Conservation (phyloP, 2,329 filamentous ascomycete species). For the Epichloe hybrida region DNA sequence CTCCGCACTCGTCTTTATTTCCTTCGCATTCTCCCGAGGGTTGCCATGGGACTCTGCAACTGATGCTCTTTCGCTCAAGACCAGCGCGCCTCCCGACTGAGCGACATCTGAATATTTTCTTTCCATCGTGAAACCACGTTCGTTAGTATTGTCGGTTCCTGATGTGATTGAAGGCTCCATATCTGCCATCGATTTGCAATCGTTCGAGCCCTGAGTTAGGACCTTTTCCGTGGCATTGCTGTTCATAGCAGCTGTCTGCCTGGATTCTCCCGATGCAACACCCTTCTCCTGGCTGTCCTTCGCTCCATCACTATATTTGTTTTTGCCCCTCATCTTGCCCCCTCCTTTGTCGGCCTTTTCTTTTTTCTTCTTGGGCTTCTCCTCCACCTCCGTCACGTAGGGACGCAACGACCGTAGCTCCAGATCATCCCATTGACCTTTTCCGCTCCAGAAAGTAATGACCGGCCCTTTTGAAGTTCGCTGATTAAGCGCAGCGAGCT, state of each 20-base stretch:
- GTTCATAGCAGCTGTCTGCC: constrained; percentile 9
- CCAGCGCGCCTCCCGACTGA: too few relatives aligned
- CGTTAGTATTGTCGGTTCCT: background rate
- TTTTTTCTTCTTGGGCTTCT: constrained; percentile 48
- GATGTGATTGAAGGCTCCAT: background rate
- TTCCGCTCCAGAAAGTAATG: constrained; percentile 87
- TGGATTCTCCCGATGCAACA: background rate
- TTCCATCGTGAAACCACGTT: background rate
- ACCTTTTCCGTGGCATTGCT: background rate
- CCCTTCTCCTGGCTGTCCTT: background rate
- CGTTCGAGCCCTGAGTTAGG: background rate
- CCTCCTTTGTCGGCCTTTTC: constrained; percentile 22
- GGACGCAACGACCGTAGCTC: constrained; percentile 60
- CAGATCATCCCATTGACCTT: constrained; percentile 66
- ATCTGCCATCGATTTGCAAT: background rate
- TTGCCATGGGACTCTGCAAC: background rate
- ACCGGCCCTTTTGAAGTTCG: constrained; percentile 79
- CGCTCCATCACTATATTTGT: constrained; percentile 13
- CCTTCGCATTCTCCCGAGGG: background rate
- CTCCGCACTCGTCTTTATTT: background rate
- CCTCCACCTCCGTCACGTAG: constrained; percentile 47
- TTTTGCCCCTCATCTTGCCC: constrained; percentile 16
- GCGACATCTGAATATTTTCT: background rate
- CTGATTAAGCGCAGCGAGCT: constrained; percentile 76
- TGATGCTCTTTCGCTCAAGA: background rate